Evolutionary conservation across 164 flowering plant species (phyloP).

Genomic region (Berberis thunbergii): DNA sequence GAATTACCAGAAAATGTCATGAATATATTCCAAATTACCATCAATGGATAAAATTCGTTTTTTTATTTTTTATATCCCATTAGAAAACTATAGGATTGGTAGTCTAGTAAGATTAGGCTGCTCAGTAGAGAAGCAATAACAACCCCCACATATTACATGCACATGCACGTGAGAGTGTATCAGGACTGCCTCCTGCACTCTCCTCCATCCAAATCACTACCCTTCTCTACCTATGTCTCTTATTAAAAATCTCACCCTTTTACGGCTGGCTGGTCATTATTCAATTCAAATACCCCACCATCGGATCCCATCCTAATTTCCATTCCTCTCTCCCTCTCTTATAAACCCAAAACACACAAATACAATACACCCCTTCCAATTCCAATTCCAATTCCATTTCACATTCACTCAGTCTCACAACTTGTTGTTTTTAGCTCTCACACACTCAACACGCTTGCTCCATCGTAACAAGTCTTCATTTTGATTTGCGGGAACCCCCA

Average conservation of each 20-base stretch:
- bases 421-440: too few relatives aligned
- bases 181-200: too few relatives aligned
- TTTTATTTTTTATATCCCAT: too few relatives aligned
- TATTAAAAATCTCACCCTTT: neutral
- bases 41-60: neutral
- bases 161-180: neutral
- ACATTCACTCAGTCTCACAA: too few relatives aligned
- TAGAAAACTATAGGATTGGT: too few relatives aligned
- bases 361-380: too few relatives aligned
- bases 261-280: neutral
- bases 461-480: neutral
- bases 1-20: too few relatives aligned
- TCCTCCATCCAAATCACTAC: neutral
- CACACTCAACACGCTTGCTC: neutral
- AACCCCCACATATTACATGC: neutral
- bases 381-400: too few relatives aligned
- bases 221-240: neutral
- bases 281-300: neutral
- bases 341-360: neutral
- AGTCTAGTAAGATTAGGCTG: too few relatives aligned
- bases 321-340: conserved; percentile 5
- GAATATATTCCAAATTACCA: neutral
- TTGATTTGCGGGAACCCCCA: neutral
- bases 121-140: neutral
- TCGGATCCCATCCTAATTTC: neutral